Base-by-base conservation (phyloP, 2,329 filamentous ascomycete species). In the Emergomyces orientalis region DNA sequence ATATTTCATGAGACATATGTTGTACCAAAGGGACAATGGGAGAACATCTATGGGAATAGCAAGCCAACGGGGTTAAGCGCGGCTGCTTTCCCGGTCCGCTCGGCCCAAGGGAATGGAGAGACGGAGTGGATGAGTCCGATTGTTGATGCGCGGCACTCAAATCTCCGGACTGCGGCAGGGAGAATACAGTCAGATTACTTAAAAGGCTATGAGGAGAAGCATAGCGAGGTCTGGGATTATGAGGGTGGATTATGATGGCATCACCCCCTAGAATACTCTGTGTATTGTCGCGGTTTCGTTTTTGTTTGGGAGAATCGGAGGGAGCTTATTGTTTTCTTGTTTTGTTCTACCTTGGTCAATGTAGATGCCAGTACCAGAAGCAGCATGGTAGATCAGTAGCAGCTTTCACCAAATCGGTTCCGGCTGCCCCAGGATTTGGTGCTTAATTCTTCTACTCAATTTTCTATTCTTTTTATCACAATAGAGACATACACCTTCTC, bases 1-100 rank as follows among this genome's bases (percentile, higher is more conserved):
- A 59, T 59, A 27, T 59, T 14, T 41, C 57, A 59, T 8, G 57
- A 59, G 41, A 59, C 57, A 22, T 59, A 59, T 19, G 25, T 45
- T 17, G 57, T 59, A 17, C 57, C 57, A 32, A 45, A 47, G 41
- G 57, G 41, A 1, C 43, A 34, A 32, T 59, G 57, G 57, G 57
- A 59, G 19, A 59, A 47, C 49, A 47, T 59, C 8, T 59, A 59
- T 49, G 9, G 1, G 9, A 47, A 59, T n/a, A 47, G 39, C 22
- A 34, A 30, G 30, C 57, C 41, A 19, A 59, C 57, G 25, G 56
- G 56, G 19, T 8, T 59, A 4, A 25, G 56, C 37, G 56, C 56
- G 14, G 8, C 57, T 22, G 17, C 30, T 59, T 59, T 41, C 25
- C 41, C 57, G 17, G 30, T 59, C 25, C 57, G 41, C 14, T 22